Conservation (phyloP, 1,284 basidiomycete genomes). For the Cutaneotrichosporon daszewskae region DNA sequence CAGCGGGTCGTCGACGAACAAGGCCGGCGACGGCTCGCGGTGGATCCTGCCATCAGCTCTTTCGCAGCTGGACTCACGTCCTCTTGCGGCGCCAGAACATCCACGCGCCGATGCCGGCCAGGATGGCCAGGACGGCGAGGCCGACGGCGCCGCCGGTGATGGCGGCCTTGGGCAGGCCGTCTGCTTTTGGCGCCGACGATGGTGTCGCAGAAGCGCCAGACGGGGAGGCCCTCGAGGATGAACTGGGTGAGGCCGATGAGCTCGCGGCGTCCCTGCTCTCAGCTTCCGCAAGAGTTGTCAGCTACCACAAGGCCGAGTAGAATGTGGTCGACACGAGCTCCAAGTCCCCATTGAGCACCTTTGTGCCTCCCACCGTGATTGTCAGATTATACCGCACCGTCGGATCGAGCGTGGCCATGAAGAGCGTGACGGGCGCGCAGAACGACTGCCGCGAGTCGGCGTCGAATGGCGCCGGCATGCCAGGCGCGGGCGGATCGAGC, state of each 20-base stretch:
- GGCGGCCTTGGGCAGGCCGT: neutral
- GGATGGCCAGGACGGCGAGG: neutral
- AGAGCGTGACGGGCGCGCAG: conserved; percentile 1
- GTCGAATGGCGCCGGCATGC: neutral
- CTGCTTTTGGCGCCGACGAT: too few species aligned
- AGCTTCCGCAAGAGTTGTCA: neutral
- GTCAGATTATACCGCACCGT: neutral
- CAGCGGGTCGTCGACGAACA: neutral
- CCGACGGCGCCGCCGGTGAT: conserved; percentile 1
- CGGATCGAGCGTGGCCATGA: conserved; percentile 3
- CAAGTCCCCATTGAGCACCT: neutral
- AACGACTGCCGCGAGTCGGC: neutral
- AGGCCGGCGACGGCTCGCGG: neutral
- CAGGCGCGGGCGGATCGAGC: neutral
- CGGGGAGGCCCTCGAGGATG: neutral
- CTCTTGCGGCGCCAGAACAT: neutral
- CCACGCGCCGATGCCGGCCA: neutral
- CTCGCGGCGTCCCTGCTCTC: neutral
- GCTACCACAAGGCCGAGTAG: conserved; percentile 1
- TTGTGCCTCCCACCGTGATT: conserved; percentile 1
- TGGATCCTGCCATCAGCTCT: neutral
- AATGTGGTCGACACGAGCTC: conserved; percentile 1
- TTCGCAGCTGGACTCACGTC: neutral
- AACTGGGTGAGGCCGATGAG: neutral
- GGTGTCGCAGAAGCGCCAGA: neutral